A percentile compares a stretch with the other conserved stretches of the same genome.
These are phyloP conservation scores for Pharnaceum exiguum DNA, from an alignment of 148 eudicot genomes.

Conservation along the genomic window DNA sequence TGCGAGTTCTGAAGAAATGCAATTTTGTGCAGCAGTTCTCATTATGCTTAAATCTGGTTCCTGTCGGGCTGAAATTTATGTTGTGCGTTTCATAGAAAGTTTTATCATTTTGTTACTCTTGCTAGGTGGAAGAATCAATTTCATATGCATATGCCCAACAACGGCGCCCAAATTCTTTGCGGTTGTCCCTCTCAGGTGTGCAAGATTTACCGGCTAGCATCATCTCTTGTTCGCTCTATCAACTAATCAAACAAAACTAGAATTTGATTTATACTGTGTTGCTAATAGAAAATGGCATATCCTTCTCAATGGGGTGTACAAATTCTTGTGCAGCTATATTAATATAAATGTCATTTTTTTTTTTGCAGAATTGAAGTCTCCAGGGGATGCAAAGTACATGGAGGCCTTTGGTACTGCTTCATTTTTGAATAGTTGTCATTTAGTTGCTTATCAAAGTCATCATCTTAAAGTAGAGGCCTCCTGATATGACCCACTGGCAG, in stretches of 20 bases:
- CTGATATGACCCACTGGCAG: not conserved
- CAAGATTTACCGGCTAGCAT: not conserved
- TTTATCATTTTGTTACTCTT: slow-evolving; percentile 1
- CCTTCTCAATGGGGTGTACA: not conserved
- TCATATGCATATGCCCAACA: slow-evolving; percentile 68
- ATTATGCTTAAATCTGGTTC: not conserved
- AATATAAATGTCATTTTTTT: slow-evolving; percentile 4
- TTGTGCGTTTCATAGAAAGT: not conserved
- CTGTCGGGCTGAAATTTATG: not conserved
- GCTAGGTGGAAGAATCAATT: slow-evolving; percentile 76
- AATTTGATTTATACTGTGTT: no score
- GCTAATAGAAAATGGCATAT: no score
- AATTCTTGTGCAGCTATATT: not conserved
- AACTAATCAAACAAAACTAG: no score
- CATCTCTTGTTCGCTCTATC: no score
- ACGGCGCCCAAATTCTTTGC: slow-evolving; percentile 61
- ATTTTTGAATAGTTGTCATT: not conserved
- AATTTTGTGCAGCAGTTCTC: not conserved
- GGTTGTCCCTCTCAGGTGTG: slow-evolving; percentile 63
- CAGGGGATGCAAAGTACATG: slow-evolving; percentile 65
- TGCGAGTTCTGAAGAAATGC: not conserved
- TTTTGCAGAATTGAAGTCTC: slow-evolving; percentile 67
- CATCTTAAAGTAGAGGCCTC: not conserved
- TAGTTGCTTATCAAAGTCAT: not conserved
- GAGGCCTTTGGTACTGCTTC: slow-evolving; percentile 69